Base-by-base conservation (phyloP, 345 rosid genomes). In the Anastatica hierochuntica region DNA sequence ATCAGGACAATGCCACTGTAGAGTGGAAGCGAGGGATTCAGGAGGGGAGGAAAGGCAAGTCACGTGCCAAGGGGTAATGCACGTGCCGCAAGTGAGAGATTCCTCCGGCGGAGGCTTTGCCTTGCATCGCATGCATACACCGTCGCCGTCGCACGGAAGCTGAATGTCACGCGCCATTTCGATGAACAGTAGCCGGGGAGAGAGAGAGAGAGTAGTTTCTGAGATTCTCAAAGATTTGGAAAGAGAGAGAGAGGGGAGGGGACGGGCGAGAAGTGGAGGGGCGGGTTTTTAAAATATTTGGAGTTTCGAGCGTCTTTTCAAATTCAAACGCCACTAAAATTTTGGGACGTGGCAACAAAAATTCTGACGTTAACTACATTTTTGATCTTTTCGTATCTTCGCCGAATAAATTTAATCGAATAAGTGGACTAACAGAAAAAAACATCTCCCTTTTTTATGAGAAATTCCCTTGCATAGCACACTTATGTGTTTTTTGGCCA, bases 61-160 rank as follows among this genome's bases (percentile, higher is more conserved):
- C 51, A 70, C 72, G 76, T 85, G 97, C 95, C 97, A 85, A 0
- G 88, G 87, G 17, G 97, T 74, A 4, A 23, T 76, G 47, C 89
- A 88, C 12, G 79, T 72, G 56, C 39, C 30, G 53, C 97, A 83
- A n/a, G 46, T 21, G 16, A 87, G 73, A 5, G 67, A 63, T 49
- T 83, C 89, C 46, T 70, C 85, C 1, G 65, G 0, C 5, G 55
- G 26, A n/a, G 84, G 94, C 9, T 20, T 66, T 5, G 37, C 53
- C 20, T 76, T 64, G 68, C 94, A 83, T 15, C 60, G 63, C 87
- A 81, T 87, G 73, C 92, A 87, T 0, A 58, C 59, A 46, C 85
- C 87, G 9, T 77, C 81, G 24, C 72, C 76, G 52, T 68, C 80
- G 71, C 95, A 86, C 0, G 96, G 92, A 1, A 86, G 72, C 64